Base-by-base conservation (phyloP, 169 alveolate genomes). In the Amoebophrya sp. region DNA sequence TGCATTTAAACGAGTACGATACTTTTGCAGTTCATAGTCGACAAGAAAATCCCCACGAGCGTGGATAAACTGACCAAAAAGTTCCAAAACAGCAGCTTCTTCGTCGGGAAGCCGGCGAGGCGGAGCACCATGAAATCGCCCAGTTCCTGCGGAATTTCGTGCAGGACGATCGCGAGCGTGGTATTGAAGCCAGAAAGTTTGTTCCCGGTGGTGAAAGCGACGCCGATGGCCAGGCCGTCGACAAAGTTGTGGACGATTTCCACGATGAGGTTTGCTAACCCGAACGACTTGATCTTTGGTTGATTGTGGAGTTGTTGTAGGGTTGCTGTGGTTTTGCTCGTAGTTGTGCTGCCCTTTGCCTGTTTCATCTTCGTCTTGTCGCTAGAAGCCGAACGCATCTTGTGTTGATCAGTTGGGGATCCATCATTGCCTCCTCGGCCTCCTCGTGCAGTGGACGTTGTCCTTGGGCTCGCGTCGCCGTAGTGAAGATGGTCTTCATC, bases 101-200 rank as follows among this genome's bases (percentile, higher is more conserved):
- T 7, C 38, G 18, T 25, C 35, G 83, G 83, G 83, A 66, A 66
- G 39, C 83, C 83, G 35, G 83, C 83, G 29, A 66, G 35, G 83
- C 83, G 83, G 7, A 66, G 18, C 1, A 66, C 83, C 83, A 66
- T 66, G 83, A 66, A 66, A 25, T 66, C 83, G 83, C 83, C 83
- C 35, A 66, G 35, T 25, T 66, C 83, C 83, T 66, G 83, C 83
- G 83, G 83, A n/a, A 66, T 66, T 25, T 66, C 83, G 83, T 66
- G 83, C 35, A 66, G 10, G 18, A 66, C 32, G 35, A 66, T 25
- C 35, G 83, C 83, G 32, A 66, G 2, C 35, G 83, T 66, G 10
- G 83, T 66, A 25, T 66, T 66, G 32, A 66, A 3, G 18, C 83
- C 83, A 7, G 83, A 7, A 3, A 25, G 32, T 7, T 18, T 18